Conservation (phyloP, 2,329 filamentous ascomycete genomes). For the Lecanicillium sp. region DNA sequence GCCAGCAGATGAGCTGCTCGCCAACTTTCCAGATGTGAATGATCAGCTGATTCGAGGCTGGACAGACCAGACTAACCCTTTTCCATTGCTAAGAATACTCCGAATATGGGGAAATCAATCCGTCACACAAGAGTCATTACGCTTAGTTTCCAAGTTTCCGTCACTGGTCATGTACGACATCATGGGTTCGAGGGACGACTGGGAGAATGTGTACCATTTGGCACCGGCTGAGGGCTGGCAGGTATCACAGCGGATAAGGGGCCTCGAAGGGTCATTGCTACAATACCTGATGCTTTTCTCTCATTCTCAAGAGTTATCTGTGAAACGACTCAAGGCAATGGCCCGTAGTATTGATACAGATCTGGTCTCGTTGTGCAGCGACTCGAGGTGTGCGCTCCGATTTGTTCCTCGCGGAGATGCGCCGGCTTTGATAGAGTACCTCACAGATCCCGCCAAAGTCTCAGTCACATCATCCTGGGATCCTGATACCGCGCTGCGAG, state of each 20-base stretch:
- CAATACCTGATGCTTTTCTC: slow-evolving; percentile 27
- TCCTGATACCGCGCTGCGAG: slow-evolving; percentile 17
- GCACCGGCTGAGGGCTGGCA: slow-evolving; percentile 26
- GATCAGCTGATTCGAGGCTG: slow-evolving; percentile 39
- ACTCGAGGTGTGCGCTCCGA: slow-evolving; percentile 23
- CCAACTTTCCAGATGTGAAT: slow-evolving; percentile 27
- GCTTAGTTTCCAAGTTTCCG: slow-evolving; percentile 33
- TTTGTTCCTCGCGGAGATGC: slow-evolving; percentile 21
- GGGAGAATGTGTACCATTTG: slow-evolving; percentile 18
- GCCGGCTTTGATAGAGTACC: slow-evolving; percentile 24
- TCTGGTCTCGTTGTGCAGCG: slow-evolving; percentile 23
- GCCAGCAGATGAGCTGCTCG: slow-evolving; percentile 19
- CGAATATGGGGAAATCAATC: slow-evolving; percentile 34
- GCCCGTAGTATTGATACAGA: slow-evolving; percentile 26
- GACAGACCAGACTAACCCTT: slow-evolving; percentile 30
- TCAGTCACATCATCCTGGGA: slow-evolving; percentile 1
- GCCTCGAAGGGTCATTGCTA: slow-evolving; percentile 23
- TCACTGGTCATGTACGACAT: slow-evolving; percentile 37
- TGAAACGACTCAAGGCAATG: slow-evolving; percentile 16
- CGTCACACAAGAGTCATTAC: slow-evolving; percentile 30
- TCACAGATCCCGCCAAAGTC: slow-evolving; percentile 23
- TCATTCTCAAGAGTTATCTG: slow-evolving; percentile 17
- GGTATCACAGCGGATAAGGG: slow-evolving; percentile 14
- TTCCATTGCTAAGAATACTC: slow-evolving; percentile 38
- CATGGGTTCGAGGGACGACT: slow-evolving; percentile 25